These are phyloP conservation scores for Tylopilus microsporus DNA, from an alignment of 1,284 basidiomycete species.

Conservation along the genomic window DNA sequence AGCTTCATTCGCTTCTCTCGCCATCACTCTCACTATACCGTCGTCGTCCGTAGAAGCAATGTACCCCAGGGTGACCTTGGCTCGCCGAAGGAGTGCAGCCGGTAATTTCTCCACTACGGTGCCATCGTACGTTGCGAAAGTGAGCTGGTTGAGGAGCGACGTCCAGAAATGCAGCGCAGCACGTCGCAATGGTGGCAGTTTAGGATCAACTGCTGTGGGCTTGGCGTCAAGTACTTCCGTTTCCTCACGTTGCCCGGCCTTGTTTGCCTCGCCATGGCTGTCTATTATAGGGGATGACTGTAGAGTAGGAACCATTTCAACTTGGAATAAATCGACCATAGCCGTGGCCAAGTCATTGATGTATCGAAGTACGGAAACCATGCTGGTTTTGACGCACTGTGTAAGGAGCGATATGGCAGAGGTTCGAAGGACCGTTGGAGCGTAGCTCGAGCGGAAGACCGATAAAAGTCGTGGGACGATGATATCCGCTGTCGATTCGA, in stretches of 20 bases:
- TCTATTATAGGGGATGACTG: constrained; percentile 11
- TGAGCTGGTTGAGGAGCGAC: constrained; percentile 55
- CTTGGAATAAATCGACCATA: constrained; percentile 74
- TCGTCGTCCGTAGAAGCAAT: constrained; percentile 72
- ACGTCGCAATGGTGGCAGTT: constrained; percentile 75
- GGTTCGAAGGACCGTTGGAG: constrained; percentile 71
- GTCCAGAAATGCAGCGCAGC: constrained; percentile 78
- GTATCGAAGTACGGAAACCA: constrained; percentile 62
- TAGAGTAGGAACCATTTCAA: constrained; percentile 53
- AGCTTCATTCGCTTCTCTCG: constrained; percentile 63
- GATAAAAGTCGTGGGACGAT: constrained; percentile 68
- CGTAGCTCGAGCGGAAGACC: constrained; percentile 51
- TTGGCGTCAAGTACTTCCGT: constrained; percentile 36
- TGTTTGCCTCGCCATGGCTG: constrained; percentile 14
- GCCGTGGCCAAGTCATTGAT: constrained; percentile 55
- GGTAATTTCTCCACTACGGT: constrained; percentile 29
- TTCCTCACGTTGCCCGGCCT: constrained; percentile 14
- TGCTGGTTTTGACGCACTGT: constrained; percentile 62
- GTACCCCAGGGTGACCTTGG: constrained; percentile 66
- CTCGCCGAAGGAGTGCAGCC: constrained; percentile 44
- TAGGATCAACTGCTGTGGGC: constrained; percentile 56
- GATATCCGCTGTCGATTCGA: constrained; percentile 48
- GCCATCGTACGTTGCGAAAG: constrained; percentile 43
- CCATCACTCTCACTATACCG: constrained; percentile 70
- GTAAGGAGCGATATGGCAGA: constrained; percentile 82